Percentiles rank a stretch among this genome's conserved stretches.
These are phyloP conservation scores for Eutrema heterophyllum DNA, from an alignment of 345 rosid genomes.

Conservation along the genomic window DNA sequence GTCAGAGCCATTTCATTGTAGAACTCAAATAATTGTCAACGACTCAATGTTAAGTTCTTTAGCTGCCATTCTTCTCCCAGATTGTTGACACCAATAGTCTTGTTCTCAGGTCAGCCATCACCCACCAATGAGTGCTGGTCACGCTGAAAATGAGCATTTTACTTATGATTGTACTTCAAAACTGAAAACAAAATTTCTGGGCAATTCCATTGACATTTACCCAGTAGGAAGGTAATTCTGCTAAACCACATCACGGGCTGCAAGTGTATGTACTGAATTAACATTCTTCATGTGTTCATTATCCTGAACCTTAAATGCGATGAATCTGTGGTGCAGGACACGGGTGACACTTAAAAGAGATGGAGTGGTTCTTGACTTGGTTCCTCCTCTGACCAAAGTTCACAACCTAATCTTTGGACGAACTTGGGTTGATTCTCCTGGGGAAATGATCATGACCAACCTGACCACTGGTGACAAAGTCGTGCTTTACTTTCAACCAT, in stretches of 20 bases:
- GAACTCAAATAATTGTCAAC: neutral
- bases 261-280: neutral
- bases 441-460: slow-evolving; percentile 81
- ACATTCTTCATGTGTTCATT: neutral
- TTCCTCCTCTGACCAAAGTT: slow-evolving; percentile 74
- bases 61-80: neutral
- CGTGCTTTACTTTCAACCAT: slow-evolving; percentile 75
- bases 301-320: neutral
- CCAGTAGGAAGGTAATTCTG: slow-evolving; percentile 64
- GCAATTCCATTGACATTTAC: slow-evolving; percentile 73
- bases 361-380: slow-evolving; percentile 67
- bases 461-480: slow-evolving; percentile 70
- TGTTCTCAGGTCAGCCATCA: slow-evolving; percentile 73
- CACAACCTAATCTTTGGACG: slow-evolving; percentile 78
- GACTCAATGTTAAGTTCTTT: neutral
- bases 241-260: neutral
- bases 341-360: slow-evolving; percentile 73
- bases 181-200: slow-evolving; percentile 72
- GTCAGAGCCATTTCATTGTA: slow-evolving; percentile 27
- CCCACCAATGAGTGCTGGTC: slow-evolving; percentile 80
- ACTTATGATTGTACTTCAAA: slow-evolving; percentile 71
- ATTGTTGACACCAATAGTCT: slow-evolving; percentile 9
- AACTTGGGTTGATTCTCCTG: slow-evolving; percentile 74
- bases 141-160: slow-evolving; percentile 85
- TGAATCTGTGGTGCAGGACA: slow-evolving; percentile 44